These are phyloP conservation scores for Fusarium sp. DNA, from an alignment of 2,329 filamentous ascomycete species.

Conservation along the genomic window DNA sequence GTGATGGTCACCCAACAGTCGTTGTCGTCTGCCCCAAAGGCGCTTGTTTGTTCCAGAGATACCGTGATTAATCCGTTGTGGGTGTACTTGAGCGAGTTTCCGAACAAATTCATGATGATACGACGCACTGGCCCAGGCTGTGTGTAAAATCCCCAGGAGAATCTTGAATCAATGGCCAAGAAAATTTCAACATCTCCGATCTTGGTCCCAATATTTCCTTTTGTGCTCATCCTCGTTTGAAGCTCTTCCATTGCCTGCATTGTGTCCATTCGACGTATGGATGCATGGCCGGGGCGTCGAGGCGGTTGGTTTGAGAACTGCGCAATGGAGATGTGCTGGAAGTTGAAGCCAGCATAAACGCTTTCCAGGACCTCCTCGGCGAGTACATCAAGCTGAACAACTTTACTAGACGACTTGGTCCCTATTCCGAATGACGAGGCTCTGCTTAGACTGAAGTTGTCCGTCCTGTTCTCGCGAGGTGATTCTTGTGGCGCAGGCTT, in stretches of 20 bases:
- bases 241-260: constrained; percentile 61
- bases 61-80: constrained; percentile 53
- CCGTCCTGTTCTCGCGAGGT: background rate
- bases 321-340: constrained; percentile 48
- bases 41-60: constrained; percentile 44
- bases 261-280: constrained; percentile 45
- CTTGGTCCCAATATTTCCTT: constrained; percentile 4
- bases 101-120: constrained; percentile 75
- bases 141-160: constrained; percentile 67
- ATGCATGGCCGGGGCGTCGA: constrained; percentile 29
- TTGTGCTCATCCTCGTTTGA: background rate
- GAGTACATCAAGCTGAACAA: constrained; percentile 58
- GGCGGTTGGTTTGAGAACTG: constrained; percentile 30
- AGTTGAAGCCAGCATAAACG: constrained; percentile 63
- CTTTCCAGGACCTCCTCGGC: constrained; percentile 65
- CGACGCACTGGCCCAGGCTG: constrained; percentile 67
- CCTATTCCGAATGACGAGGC: constrained; percentile 18
- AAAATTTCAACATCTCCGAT: constrained; percentile 52
- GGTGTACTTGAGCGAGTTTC: constrained; percentile 76
- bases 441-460: background rate
- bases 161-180: constrained; percentile 58
- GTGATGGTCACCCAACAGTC: constrained; percentile 56
- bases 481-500: constrained; percentile 47
- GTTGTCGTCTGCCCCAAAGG: background rate
- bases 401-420: constrained; percentile 34